A percentile compares a stretch with the other conserved stretches of the same genome.
Evolutionary conservation across 139 green algal species (phyloP).

Genomic region (Haematococcus sp.): DNA sequence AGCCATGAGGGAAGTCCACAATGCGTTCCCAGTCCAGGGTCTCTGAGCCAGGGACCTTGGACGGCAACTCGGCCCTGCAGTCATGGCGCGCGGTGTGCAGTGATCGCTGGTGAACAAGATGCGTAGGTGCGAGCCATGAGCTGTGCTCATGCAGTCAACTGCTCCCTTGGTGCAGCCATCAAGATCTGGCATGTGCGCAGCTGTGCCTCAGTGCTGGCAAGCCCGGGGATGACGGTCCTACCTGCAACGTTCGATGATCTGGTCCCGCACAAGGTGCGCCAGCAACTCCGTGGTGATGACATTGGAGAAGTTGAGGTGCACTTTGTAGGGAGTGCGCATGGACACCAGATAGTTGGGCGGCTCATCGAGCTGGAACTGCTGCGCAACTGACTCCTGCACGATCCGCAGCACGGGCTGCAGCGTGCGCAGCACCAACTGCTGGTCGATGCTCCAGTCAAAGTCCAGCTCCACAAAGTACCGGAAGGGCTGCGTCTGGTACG

Average conservation of each 20-base stretch:
- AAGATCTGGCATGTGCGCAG: too few species aligned
- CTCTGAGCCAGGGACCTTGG: neutral
- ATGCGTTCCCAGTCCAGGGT: slow-evolving; percentile 49
- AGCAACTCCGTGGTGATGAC: slow-evolving; percentile 45
- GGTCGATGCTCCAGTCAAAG: slow-evolving; percentile 37
- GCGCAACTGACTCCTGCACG: neutral
- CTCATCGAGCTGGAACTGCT: neutral
- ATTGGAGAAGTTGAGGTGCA: slow-evolving; percentile 55
- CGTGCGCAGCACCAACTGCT: slow-evolving; percentile 21
- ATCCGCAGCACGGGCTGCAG: slow-evolving; percentile 4
- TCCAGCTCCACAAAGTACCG: slow-evolving; percentile 53
- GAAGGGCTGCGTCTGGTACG: slow-evolving; percentile 24
- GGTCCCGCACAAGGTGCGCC: slow-evolving; percentile 25
- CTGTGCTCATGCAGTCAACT: too few species aligned
- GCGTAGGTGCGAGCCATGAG: too few species aligned
- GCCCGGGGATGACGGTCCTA: too few species aligned
- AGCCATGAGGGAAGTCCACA: slow-evolving; percentile 56
- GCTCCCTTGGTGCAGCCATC: too few species aligned
- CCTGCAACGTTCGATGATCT: slow-evolving; percentile 18
- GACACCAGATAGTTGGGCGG: slow-evolving; percentile 14
- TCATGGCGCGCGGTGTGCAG: neutral
- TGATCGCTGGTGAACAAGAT: too few species aligned
- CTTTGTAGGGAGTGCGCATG: slow-evolving; percentile 51
- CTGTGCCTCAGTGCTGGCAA: too few species aligned
- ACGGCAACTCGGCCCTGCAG: slow-evolving; percentile 4